phyloP scores from a whole-genome alignment of 306 rosid genomes.

The Cicer chorassanicum region DNA sequence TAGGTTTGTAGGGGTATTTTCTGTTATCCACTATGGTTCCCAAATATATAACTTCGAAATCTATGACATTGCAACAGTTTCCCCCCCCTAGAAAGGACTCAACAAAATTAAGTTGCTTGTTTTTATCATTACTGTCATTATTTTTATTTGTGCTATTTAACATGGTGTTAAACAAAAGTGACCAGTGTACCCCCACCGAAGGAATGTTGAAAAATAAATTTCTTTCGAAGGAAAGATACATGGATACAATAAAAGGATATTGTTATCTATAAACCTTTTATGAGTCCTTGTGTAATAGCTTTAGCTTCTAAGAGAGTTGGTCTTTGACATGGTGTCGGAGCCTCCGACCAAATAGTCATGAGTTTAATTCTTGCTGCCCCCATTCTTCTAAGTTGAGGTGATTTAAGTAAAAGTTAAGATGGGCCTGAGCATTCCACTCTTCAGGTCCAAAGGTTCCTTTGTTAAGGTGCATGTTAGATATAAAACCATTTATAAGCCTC shows the following conservation, averaged over 20 bases:
- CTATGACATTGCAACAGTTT: conserved; percentile 13
- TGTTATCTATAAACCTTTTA: not conserved
- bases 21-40: conserved; percentile 24
- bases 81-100: conserved; percentile 7
- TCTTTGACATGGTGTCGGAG: conserved; percentile 1
- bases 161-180: conserved; percentile 10
- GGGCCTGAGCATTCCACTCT: not conserved
- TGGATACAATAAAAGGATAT: conserved; percentile 1
- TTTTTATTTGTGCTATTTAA: not conserved
- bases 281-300: not conserved
- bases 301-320: conserved; percentile 1
- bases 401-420: not conserved
- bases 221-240: conserved; percentile 7
- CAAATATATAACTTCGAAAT: conserved; percentile 28
- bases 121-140: not conserved
- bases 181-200: not conserved
- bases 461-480: not conserved
- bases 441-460: conserved; percentile 3
- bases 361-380: not conserved
- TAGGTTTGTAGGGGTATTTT: conserved; percentile 19
- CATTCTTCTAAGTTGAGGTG: not conserved
- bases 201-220: conserved; percentile 14
- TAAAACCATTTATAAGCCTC: not conserved
- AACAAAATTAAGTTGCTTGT: conserved; percentile 8
- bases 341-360: not conserved